Percentiles rank a stretch among this genome's conserved stretches.
Evolutionary conservation across 331 rosid species (phyloP).

Genomic region (Cucumis variabilis): DNA sequence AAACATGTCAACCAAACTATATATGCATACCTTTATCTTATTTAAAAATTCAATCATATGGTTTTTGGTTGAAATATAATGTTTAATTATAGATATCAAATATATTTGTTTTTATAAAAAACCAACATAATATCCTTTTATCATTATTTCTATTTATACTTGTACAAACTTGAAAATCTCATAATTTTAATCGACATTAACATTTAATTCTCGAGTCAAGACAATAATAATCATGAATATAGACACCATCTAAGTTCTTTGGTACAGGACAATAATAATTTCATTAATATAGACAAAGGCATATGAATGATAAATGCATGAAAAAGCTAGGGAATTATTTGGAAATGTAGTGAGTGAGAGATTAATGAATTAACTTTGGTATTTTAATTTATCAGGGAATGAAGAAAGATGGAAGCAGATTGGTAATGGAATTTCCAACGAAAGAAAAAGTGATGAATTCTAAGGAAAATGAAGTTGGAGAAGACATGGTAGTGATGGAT

Average conservation of each 20-base stretch:
- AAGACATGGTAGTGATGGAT: conserved; percentile 76
- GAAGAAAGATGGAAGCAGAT: conserved; percentile 48
- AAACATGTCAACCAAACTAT: not conserved
- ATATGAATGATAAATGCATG: not conserved
- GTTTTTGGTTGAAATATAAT: not conserved
- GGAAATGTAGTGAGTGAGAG: conserved; percentile 9
- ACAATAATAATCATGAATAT: no score
- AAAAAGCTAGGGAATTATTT: not conserved
- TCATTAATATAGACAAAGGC: conserved; percentile 15
- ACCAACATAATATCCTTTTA: not conserved
- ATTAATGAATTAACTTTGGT: not conserved
- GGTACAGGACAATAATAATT: not conserved
- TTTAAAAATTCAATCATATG: not conserved
- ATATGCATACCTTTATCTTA: not conserved
- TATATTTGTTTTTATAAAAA: not conserved
- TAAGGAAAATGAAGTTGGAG: conserved; percentile 45
- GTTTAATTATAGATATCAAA: not conserved
- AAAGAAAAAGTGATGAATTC: conserved; percentile 44
- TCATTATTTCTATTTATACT: not conserved
- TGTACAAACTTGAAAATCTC: not conserved
- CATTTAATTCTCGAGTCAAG: not conserved
- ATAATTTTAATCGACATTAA: not conserved
- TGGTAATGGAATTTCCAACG: conserved; percentile 50
- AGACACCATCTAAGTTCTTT: not conserved
- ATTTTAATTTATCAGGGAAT: conserved; percentile 45